A percentile compares a stretch with the other conserved stretches of the same genome.
phyloP scores from a whole-genome alignment of 495 filamentous ascomycete genomes.

The Aspergillus panamensis region DNA sequence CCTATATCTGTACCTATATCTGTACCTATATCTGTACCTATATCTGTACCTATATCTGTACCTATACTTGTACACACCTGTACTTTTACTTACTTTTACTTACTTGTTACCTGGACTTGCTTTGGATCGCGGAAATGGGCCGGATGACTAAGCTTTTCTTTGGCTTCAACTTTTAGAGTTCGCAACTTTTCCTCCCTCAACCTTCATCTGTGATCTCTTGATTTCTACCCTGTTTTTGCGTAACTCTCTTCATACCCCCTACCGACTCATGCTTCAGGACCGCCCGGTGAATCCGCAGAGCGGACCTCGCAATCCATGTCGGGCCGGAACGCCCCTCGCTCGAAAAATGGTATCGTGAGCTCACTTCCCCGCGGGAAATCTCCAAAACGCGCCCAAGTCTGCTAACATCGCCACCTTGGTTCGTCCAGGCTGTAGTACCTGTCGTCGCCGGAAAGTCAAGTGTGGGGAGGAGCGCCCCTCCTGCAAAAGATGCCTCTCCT shows the following conservation, averaged over 20 bases:
- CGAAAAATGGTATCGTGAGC: constrained; percentile 38
- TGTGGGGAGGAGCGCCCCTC: constrained; percentile 52
- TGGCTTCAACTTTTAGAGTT: not conserved
- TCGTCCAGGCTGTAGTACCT: constrained; percentile 47
- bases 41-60: no score
- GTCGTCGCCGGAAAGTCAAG: constrained; percentile 54
- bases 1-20: no score
- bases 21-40: no score
- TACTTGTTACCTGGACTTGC: no score
- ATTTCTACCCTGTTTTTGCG: not conserved
- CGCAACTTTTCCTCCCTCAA: constrained; percentile 1
- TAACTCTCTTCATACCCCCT: not conserved
- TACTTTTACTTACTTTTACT: no score
- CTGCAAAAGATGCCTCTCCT: constrained; percentile 42
- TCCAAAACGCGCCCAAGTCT: not conserved
- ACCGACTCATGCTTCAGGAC: constrained; percentile 19
- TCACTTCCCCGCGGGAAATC: constrained; percentile 14
- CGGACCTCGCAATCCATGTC: constrained; percentile 35
- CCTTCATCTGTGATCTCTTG: not conserved
- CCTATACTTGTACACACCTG: no score
- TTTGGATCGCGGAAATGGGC: not conserved
- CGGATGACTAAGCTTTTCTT: not conserved
- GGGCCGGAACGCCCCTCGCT: constrained; percentile 45
- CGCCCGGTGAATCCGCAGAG: constrained; percentile 14
- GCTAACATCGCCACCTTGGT: constrained; percentile 3